A percentile compares a stretch with the other conserved stretches of the same genome.
phyloP scores from a whole-genome alignment of 2,329 filamentous ascomycete genomes.

The Botrytis elliptica region DNA sequence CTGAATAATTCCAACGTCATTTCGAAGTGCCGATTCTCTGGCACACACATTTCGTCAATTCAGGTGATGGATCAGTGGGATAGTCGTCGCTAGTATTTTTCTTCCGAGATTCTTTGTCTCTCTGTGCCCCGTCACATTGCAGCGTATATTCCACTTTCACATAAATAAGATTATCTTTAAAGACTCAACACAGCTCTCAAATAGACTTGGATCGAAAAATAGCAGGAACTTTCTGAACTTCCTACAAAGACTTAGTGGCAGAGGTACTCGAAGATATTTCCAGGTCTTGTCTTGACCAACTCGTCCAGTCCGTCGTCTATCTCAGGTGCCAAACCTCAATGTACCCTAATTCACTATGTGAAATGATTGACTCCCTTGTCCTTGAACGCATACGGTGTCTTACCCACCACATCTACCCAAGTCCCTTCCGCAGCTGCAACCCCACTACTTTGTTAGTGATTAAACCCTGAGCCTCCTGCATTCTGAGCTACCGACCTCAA shows the following conservation, averaged over 20 bases:
- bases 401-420: not conserved
- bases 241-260: not conserved
- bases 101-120: no score
- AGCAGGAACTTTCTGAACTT: not conserved
- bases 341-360: fast-evolving
- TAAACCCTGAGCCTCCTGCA: not conserved
- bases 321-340: not conserved
- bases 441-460: not conserved
- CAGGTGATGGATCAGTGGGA: no score
- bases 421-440: not conserved
- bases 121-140: not conserved
- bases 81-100: no score
- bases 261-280: not conserved
- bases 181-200: no score
- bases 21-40: not conserved
- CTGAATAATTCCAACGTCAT: not conserved
- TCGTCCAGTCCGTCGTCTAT: not conserved
- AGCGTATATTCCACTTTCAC: not conserved
- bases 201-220: not conserved
- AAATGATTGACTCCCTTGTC: fast-evolving
- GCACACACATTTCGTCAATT: no score
- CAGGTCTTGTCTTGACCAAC: not conserved
- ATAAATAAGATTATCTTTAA: no score
- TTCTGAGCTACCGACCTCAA: not conserved
- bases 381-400: not conserved